Conservation (phyloP, 805 yeast genomes). For the Yamadazyma olivae region DNA sequence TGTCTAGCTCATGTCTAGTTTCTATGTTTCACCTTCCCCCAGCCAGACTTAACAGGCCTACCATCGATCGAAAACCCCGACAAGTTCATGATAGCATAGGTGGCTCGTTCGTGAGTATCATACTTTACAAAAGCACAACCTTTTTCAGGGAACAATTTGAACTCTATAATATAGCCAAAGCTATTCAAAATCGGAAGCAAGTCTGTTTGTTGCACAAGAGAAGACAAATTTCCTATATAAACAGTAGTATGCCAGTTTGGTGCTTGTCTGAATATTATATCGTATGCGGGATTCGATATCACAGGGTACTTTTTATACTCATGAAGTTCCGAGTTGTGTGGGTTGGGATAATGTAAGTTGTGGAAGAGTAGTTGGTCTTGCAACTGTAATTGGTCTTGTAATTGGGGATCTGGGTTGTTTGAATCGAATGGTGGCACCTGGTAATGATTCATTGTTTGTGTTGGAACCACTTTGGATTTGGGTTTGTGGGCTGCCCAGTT, state of each 20-base stretch:
- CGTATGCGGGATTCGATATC: conserved; percentile 28
- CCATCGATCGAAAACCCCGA: conserved; percentile 72
- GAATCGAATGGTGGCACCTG: not conserved
- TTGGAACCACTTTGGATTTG: no score
- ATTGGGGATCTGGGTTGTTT: not conserved
- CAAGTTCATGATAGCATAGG: conserved; percentile 79
- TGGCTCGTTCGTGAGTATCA: conserved; percentile 86
- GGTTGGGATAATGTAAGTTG: not conserved
- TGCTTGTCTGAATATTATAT: conserved; percentile 69
- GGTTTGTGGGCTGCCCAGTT: conserved; percentile 82
- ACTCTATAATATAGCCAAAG: conserved; percentile 80
- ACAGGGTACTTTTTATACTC: not conserved
- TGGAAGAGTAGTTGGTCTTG: no score
- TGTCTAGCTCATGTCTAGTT: no score
- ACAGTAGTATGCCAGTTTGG: conserved; percentile 86
- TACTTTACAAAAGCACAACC: conserved; percentile 89
- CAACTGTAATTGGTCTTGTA: no score
- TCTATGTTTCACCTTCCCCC: conserved; percentile 71
- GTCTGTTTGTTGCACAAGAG: conserved; percentile 68
- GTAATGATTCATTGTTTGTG: no score
- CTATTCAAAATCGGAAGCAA: conserved; percentile 70
- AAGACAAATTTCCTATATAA: conserved; percentile 82
- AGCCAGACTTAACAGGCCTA: conserved; percentile 75
- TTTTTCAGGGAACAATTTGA: conserved; percentile 74
- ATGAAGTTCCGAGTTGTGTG: not conserved